These are phyloP conservation scores for Seiridium cupressi DNA, from an alignment of 2,329 filamentous ascomycete species.

Conservation along the genomic window DNA sequence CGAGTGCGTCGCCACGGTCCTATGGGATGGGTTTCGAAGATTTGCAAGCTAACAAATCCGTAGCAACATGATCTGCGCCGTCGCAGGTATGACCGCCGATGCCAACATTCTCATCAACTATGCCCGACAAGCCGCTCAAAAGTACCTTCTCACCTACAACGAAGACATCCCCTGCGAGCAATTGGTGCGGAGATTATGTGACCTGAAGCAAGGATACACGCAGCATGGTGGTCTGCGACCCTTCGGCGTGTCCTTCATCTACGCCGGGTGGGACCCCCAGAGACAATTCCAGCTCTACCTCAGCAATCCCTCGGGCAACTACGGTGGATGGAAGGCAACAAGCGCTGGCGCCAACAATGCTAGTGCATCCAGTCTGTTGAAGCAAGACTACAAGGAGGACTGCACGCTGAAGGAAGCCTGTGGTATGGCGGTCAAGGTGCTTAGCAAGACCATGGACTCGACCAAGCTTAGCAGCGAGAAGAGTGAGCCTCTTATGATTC, in stretches of 20 bases:
- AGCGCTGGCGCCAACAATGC: conserved; percentile 98
- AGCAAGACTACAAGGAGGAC: conserved; percentile 99
- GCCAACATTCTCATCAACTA: conserved; percentile 99
- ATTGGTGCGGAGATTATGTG: conserved; percentile 92
- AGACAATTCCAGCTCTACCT: conserved; percentile 98
- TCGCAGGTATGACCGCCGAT: conserved; percentile 98
- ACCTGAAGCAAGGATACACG: conserved; percentile 98
- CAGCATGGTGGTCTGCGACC: conserved; percentile 97
- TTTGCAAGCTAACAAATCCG: neutral
- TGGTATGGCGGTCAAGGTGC: conserved; percentile 94
- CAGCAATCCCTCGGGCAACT: conserved; percentile 98
- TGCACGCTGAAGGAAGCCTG: conserved; percentile 95
- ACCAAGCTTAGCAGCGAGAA: conserved; percentile 99
- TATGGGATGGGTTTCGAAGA: neutral
- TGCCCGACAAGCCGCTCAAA: conserved; percentile 92
- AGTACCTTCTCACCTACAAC: conserved; percentile 98
- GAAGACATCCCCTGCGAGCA: conserved; percentile 99
- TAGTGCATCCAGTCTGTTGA: conserved; percentile 91
- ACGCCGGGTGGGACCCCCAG: conserved; percentile 94
- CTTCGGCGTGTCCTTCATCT: conserved; percentile 99
- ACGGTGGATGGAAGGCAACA: conserved; percentile 98
- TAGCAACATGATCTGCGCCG: conserved; percentile 99
- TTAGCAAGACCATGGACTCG: conserved; percentile 99
- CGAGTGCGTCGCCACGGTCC: conserved; percentile 61
- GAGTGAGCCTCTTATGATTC: conserved; percentile 60